A percentile compares a stretch with the other conserved stretches of the same genome.
Conservation (phyloP, 75 land plant species). For the Azolla pinnata region DNA sequence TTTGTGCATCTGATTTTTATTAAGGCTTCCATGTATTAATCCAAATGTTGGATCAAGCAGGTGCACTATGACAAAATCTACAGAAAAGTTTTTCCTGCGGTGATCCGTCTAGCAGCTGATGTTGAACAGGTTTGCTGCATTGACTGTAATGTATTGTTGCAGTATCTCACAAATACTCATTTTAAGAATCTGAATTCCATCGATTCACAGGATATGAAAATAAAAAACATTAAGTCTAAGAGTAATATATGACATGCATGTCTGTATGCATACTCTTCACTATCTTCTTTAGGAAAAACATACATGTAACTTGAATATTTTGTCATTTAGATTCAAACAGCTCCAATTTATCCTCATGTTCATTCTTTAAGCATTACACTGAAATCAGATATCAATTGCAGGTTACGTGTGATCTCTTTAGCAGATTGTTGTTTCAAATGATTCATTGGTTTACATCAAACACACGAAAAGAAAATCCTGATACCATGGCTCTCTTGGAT, state of each 20-base stretch:
- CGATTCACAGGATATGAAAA: too few relatives aligned
- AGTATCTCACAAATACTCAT: not conserved
- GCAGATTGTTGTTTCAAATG: slow-evolving; percentile 27
- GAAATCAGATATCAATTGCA: slow-evolving; percentile 6
- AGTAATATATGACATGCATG: too few relatives aligned
- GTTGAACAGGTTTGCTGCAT: slow-evolving; percentile 24
- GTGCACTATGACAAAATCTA: slow-evolving; percentile 34
- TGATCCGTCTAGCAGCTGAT: slow-evolving; percentile 34
- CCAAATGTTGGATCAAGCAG: too few relatives aligned
- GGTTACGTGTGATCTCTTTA: slow-evolving; percentile 38
- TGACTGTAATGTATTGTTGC: not conserved
- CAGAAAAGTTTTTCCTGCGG: slow-evolving; percentile 26
- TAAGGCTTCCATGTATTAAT: too few relatives aligned
- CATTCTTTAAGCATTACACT: too few relatives aligned
- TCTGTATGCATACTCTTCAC: too few relatives aligned
- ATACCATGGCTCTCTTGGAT: slow-evolving; percentile 42
- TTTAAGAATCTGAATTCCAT: too few relatives aligned
- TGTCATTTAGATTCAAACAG: not conserved
- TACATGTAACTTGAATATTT: too few relatives aligned
- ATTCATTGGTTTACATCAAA: slow-evolving; percentile 44
- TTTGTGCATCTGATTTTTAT: too few relatives aligned
- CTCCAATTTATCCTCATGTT: too few relatives aligned
- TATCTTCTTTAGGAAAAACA: too few relatives aligned
- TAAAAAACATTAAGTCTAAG: too few relatives aligned
- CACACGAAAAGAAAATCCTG: slow-evolving; percentile 39